Evolutionary conservation across 2,329 filamentous ascomycete species (phyloP).

Genomic region (Trichoderma brevicompactum): DNA sequence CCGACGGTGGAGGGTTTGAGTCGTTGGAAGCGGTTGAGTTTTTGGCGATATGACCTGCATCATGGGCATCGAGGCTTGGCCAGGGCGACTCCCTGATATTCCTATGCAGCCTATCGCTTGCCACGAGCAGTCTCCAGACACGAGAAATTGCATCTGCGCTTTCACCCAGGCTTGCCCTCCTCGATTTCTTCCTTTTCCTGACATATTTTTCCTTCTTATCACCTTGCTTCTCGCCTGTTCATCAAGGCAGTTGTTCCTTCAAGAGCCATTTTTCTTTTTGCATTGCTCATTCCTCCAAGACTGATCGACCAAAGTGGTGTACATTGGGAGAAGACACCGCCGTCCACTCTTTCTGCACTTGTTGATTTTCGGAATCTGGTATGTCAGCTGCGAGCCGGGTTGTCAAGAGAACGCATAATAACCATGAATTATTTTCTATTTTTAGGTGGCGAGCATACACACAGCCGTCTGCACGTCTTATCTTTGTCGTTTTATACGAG

Average conservation of each 20-base stretch:
- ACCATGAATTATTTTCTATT: neutral
- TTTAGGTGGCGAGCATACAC: neutral
- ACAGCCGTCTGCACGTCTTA: neutral
- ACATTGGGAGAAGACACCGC: neutral
- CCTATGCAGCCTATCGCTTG: constrained; percentile 16
- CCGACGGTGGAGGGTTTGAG: constrained; percentile 17
- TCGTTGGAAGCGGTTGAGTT: neutral
- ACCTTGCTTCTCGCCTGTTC: neutral
- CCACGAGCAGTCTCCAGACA: neutral
- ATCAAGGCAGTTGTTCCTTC: neutral
- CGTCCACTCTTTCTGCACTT: constrained; percentile 9
- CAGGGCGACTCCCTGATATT: constrained; percentile 19
- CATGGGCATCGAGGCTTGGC: constrained; percentile 10
- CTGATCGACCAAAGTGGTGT: too few relatives aligned
- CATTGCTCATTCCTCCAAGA: constrained; percentile 4
- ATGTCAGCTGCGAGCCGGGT: neutral
- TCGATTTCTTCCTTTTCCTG: constrained; percentile 7
- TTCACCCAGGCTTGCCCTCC: neutral
- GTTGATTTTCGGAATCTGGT: neutral
- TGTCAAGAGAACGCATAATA: neutral
- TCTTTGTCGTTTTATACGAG: neutral
- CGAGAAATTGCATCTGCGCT: constrained; percentile 14
- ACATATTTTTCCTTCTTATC: neutral
- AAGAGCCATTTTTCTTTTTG: neutral
- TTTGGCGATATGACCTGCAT: constrained; percentile 28